A percentile compares a stretch with the other conserved stretches of the same genome.
Conservation (phyloP, 2,329 filamentous ascomycete genomes). For the Sclerotinia nivalis region DNA sequence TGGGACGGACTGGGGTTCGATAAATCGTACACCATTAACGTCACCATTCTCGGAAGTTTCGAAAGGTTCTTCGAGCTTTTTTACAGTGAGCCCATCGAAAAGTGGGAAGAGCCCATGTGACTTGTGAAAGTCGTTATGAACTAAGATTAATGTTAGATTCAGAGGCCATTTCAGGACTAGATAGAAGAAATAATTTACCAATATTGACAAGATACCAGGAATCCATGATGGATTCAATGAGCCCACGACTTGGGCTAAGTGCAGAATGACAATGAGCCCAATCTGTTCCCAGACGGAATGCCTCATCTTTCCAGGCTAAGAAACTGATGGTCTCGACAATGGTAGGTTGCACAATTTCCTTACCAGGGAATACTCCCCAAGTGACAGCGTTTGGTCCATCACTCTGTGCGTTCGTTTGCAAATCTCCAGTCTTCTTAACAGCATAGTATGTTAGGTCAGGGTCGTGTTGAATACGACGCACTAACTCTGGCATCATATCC, state of each 20-base stretch:
- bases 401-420: constrained; percentile 80
- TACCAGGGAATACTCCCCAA: constrained; percentile 98
- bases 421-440: constrained; percentile 77
- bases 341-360: constrained; percentile 99
- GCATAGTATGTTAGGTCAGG: constrained; percentile 91
- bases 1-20: constrained; percentile 28
- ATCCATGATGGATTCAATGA: constrained; percentile 83
- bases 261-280: constrained; percentile 91
- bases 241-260: constrained; percentile 70
- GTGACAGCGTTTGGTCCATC: constrained; percentile 97
- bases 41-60: constrained; percentile 30
- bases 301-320: constrained; percentile 97
- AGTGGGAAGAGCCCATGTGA: constrained; percentile 79
- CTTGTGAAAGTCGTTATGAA: constrained; percentile 97
- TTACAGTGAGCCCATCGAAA: constrained; percentile 75
- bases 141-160: constrained; percentile 48
- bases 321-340: constrained; percentile 98
- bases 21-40: constrained; percentile 26
- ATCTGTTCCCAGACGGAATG: constrained; percentile 86
- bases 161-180: background rate
- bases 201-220: constrained; percentile 96
- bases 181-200: constrained; percentile 56
- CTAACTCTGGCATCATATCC: constrained; percentile 73
- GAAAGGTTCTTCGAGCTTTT: constrained; percentile 57
- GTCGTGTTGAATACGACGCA: constrained; percentile 74